phyloP scores from a whole-genome alignment of 2,329 filamentous ascomycete species.

The Sclerotinia trifoliorum region DNA sequence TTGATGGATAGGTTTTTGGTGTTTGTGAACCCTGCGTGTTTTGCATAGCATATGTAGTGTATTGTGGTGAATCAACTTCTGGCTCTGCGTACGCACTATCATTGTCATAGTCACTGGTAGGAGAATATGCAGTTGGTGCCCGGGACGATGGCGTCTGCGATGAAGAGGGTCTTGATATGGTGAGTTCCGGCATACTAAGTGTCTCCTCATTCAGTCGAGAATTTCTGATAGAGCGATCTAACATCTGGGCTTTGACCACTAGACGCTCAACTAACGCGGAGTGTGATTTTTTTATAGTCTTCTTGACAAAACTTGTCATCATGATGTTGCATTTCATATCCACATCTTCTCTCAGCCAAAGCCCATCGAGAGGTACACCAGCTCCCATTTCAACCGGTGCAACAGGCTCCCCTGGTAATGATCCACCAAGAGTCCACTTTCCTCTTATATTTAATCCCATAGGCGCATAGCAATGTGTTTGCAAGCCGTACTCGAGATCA shows the following conservation, averaged over 20 bases:
- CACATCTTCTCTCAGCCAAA: constrained; percentile 84
- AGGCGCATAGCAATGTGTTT: constrained; percentile 82
- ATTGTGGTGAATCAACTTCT: constrained; percentile 3
- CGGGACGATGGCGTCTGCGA: constrained; percentile 11
- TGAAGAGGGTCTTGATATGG: not conserved
- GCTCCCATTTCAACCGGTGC: constrained; percentile 66
- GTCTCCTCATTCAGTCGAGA: constrained; percentile 23
- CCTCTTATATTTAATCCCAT: constrained; percentile 76
- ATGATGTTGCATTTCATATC: constrained; percentile 79
- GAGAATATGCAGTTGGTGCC: constrained; percentile 19
- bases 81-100: constrained; percentile 9
- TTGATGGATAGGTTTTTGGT: constrained; percentile 2
- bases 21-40: constrained; percentile 1
- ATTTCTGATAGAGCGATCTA: constrained; percentile 29
- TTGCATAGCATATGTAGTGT: not conserved
- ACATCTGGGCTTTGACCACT: constrained; percentile 49
- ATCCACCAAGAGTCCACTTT: constrained; percentile 75
- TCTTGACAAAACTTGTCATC: constrained; percentile 75
- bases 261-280: constrained; percentile 66
- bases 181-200: not conserved
- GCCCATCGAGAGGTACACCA: constrained; percentile 62
- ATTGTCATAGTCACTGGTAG: constrained; percentile 22
- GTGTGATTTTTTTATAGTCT: constrained; percentile 76
- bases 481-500: constrained; percentile 68
- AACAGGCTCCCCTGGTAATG: constrained; percentile 65